A percentile compares a stretch with the other conserved stretches of the same genome.
Evolutionary conservation across 495 filamentous ascomycete species (phyloP).

Genomic region (Penicillium goetzii): DNA sequence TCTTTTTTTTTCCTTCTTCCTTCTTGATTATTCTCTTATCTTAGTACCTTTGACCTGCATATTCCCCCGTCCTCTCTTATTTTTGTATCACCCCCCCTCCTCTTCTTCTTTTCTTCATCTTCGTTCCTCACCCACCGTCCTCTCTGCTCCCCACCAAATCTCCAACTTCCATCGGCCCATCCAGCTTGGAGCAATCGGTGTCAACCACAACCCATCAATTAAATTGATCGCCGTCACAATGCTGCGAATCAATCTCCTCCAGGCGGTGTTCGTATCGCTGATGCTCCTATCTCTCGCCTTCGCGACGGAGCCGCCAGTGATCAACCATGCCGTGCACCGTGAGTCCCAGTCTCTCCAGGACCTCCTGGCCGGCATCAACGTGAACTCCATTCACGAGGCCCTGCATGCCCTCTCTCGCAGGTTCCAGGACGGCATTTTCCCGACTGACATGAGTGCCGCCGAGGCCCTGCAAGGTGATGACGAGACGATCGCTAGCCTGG

Average conservation of each 20-base stretch:
- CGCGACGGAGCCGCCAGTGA: constrained; percentile 25
- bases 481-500: constrained; percentile 45
- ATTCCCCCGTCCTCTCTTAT: neutral
- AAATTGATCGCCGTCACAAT: constrained; percentile 24
- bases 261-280: constrained; percentile 27
- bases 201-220: constrained; percentile 28
- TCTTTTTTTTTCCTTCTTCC: constrained; percentile 18
- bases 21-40: constrained; percentile 16
- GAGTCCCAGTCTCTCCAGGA: constrained; percentile 45
- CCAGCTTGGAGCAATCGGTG: constrained; percentile 2
- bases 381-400: constrained; percentile 50
- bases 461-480: constrained; percentile 54
- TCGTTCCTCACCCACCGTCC: neutral
- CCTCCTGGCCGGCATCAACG: constrained; percentile 45
- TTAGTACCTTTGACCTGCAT: constrained; percentile 1
- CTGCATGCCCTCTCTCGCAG: constrained; percentile 53
- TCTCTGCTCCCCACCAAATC: neutral
- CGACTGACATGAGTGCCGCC: constrained; percentile 48
- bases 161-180: neutral
- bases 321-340: constrained; percentile 24
- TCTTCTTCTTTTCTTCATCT: neutral
- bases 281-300: constrained; percentile 25
- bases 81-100: neutral
- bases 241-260: constrained; percentile 31
- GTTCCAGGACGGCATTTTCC: constrained; percentile 57